phyloP scores from a whole-genome alignment of 2,329 filamentous ascomycete genomes.

The Thelonectria rubi region DNA sequence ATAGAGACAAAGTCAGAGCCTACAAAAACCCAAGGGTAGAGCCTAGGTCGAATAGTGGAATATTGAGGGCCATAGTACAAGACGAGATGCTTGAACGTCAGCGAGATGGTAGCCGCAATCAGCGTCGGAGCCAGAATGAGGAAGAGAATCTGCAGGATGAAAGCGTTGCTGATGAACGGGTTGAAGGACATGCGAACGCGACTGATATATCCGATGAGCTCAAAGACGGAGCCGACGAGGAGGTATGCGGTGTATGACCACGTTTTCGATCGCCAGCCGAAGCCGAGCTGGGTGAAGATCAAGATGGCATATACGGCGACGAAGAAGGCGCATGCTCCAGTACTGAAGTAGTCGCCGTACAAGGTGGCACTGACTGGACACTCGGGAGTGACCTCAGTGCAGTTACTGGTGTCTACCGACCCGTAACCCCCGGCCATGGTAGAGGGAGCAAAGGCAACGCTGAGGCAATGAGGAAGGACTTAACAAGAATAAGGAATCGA shows the following conservation, averaged over 20 bases:
- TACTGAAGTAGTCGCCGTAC: slow-evolving; percentile 38
- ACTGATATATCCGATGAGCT: slow-evolving; percentile 66
- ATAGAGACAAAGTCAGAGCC: slow-evolving; percentile 69
- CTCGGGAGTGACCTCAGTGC: background rate
- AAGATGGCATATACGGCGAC: slow-evolving; percentile 57
- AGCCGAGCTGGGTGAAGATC: slow-evolving; percentile 51
- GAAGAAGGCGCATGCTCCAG: slow-evolving; percentile 60
- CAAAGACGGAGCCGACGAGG: slow-evolving; percentile 61
- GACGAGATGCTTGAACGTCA: slow-evolving; percentile 62
- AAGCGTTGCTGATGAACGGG: slow-evolving; percentile 54
- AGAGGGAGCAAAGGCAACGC: no score
- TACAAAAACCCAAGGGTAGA: slow-evolving; percentile 64
- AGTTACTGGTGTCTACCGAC: no score
- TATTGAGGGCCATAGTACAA: slow-evolving; percentile 54
- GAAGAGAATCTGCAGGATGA: slow-evolving; percentile 65
- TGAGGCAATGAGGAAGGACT: no score
- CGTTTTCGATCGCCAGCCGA: slow-evolving; percentile 53
- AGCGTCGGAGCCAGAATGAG: slow-evolving; percentile 71
- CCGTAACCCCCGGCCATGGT: no score
- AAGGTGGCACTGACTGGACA: slow-evolving; percentile 15
- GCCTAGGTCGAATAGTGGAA: slow-evolving; percentile 53
- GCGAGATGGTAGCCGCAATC: slow-evolving; percentile 68
- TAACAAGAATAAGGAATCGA: no score
- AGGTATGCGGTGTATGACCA: slow-evolving; percentile 60
- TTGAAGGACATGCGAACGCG: slow-evolving; percentile 63